Conservation (phyloP, 805 yeast species). For the Henningerozyma blattae region DNA sequence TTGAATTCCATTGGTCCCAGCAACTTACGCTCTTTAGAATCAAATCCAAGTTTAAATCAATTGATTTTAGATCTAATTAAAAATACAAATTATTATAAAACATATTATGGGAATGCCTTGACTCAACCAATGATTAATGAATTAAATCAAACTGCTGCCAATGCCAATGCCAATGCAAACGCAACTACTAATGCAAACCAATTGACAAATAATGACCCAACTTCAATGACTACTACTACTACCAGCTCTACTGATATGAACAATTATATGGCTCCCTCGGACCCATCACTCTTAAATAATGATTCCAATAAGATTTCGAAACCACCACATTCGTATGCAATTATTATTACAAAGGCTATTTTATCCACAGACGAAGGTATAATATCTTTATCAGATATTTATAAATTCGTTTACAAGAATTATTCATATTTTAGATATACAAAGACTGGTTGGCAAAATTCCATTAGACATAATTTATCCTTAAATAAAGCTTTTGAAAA, state of each 20-base stretch:
- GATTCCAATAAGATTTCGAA: slow-evolving; percentile 85
- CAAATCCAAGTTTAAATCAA: slow-evolving; percentile 8
- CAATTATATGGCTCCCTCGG: not conserved
- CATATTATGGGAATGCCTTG: slow-evolving; percentile 4
- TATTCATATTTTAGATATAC: slow-evolving; percentile 88
- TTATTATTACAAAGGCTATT: slow-evolving; percentile 97
- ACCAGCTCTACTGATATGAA: not conserved
- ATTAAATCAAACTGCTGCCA: not conserved
- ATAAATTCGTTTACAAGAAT: slow-evolving; percentile 76
- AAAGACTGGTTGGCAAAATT: slow-evolving; percentile 97
- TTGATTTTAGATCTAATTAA: slow-evolving; percentile 15
- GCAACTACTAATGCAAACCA: not conserved
- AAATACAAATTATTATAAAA: slow-evolving; percentile 11
- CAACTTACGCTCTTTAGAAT: too few species aligned
- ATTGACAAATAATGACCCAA: not conserved
- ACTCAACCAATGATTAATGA: slow-evolving; percentile 5
- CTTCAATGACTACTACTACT: not conserved
- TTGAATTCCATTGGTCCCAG: slow-evolving; percentile 8
- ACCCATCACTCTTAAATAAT: slow-evolving; percentile 28
- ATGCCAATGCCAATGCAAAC: not conserved
- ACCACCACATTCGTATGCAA: slow-evolving; percentile 95
- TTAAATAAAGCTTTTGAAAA: slow-evolving; percentile 95
- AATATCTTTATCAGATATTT: slow-evolving; percentile 81
- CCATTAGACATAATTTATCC: slow-evolving; percentile 89
- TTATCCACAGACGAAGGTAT: slow-evolving; percentile 80